Evolutionary conservation across 768 basidiomycete genomes (phyloP).

Genomic region (Suillus cothurnatus): DNA sequence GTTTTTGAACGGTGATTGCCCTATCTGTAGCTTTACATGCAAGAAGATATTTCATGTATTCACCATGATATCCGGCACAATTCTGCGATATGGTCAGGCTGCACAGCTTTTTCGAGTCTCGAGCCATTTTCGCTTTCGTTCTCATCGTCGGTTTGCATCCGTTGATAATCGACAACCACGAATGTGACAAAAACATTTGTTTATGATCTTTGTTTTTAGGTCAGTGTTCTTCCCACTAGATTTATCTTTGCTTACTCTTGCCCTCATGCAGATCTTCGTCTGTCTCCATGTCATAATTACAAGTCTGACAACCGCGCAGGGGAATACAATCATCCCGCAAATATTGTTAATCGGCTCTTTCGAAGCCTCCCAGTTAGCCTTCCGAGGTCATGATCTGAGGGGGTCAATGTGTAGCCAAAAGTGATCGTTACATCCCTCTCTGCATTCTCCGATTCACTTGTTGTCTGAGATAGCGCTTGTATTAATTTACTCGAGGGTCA

Average conservation of each 20-base stretch:
- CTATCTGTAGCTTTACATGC: constrained; percentile 4
- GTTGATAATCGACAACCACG: not conserved
- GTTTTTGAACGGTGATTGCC: constrained; percentile 25
- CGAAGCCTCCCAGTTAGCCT: constrained; percentile 54
- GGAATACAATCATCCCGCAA: not conserved
- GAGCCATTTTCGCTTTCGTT: not conserved
- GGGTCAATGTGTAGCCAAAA: constrained; percentile 72
- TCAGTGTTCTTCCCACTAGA: not conserved
- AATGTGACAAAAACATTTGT: not conserved
- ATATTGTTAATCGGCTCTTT: constrained; percentile 45
- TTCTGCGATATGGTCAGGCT: not conserved
- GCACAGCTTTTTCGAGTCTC: not conserved
- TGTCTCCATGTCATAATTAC: not conserved
- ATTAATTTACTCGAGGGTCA: constrained; percentile 18
- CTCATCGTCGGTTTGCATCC: no score
- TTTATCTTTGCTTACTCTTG: not conserved
- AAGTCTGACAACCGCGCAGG: not conserved
- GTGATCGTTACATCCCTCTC: constrained; percentile 23
- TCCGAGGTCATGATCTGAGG: constrained; percentile 41
- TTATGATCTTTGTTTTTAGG: not conserved
- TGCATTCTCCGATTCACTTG: constrained; percentile 23
- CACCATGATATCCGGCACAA: not conserved
- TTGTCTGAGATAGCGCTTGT: constrained; percentile 23
- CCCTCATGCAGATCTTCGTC: not conserved
- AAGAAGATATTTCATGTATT: constrained; percentile 8